Evolutionary conservation across 75 land plant genomes (phyloP).

Genomic region (Pseudotsuga menziesii): DNA sequence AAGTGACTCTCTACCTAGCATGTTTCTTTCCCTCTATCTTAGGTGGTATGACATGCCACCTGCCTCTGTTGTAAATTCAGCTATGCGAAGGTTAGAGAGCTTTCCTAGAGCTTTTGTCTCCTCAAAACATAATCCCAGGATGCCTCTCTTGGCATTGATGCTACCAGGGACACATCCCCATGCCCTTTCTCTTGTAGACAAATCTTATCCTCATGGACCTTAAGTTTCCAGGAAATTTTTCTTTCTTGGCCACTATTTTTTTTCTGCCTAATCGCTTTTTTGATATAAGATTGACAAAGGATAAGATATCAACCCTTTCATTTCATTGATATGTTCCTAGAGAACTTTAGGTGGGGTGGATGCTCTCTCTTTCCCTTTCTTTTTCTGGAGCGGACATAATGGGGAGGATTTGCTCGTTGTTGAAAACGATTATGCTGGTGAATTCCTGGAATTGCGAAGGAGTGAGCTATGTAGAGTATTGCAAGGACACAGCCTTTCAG

Average conservation of each 20-base stretch:
- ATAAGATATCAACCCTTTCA: neutral
- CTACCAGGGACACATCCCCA: constrained; percentile 60
- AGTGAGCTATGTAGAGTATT: too few species aligned
- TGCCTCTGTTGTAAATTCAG: constrained; percentile 43
- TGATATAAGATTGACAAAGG: neutral
- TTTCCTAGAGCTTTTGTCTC: constrained; percentile 18
- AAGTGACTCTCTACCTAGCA: constrained; percentile 6
- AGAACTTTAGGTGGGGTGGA: neutral
- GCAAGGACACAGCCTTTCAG: neutral
- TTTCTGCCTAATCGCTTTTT: neutral
- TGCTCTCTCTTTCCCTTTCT: too few species aligned
- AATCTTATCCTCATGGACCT: neutral
- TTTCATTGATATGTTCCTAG: neutral
- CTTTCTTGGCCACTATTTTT: neutral
- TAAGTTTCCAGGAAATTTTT: constrained; percentile 6
- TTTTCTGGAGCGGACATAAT: too few species aligned
- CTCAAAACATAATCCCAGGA: constrained; percentile 40
- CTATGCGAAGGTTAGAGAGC: constrained; percentile 25
- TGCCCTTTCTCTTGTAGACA: constrained; percentile 48
- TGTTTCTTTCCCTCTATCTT: constrained; percentile 76
- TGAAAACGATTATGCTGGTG: too few species aligned
- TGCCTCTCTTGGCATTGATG: constrained; percentile 68
- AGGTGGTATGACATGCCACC: constrained; percentile 83
- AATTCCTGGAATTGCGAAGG: too few species aligned
- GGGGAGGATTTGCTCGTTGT: too few species aligned